Base-by-base conservation (phyloP, 2,329 filamentous ascomycete genomes). In the Dactylonectria macrodidyma region DNA sequence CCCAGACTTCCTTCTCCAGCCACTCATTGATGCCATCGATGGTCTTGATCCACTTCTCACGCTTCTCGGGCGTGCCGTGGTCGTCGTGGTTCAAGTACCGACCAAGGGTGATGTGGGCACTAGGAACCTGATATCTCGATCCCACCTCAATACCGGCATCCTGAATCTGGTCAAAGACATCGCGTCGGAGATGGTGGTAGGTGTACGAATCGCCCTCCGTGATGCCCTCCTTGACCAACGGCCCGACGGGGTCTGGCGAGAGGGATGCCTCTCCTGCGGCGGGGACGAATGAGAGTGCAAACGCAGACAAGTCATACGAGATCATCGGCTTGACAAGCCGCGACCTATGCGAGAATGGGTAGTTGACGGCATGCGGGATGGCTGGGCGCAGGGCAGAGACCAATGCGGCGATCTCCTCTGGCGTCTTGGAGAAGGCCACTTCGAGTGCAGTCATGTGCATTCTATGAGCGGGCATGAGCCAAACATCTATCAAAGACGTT, bases 371-470 rank as follows among this genome's bases (percentile, higher is more conserved):
- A 10, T 82, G 77, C 8, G 87, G 83, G 41, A 93, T 84, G 34
- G 83, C 82, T 2, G 88, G 83, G 10, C 86, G 82, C 62, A 97
- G 83, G 9, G 81, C 79, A 2, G 86, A 77, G 47, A 93, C 86
- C 11, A 97, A 83, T 1, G 81, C 78, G 11, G 86, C 85, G 54
- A 97, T 93, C 77, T 95, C 91, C 1, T 85, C 82, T 1, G 89
- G 82, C 0, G 93, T 94, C 58, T 90, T 90, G 26, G 92, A 95
- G 79, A 96, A 94, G n/a, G 92, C 90, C 33, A 97, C 84, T 79
- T 98, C 95, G 2, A 98, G 86, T 1, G 90, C 88, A 0, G 95
- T 98, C 82, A 97, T 89, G 81, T 98, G 95, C 77, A 97, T 91
- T 67, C 88, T 88, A 61, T 92, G 85, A 10, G 86, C 81, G 0